Evolutionary conservation across 805 yeast genomes (phyloP).

Genomic region (Candida coquimbonensis): DNA sequence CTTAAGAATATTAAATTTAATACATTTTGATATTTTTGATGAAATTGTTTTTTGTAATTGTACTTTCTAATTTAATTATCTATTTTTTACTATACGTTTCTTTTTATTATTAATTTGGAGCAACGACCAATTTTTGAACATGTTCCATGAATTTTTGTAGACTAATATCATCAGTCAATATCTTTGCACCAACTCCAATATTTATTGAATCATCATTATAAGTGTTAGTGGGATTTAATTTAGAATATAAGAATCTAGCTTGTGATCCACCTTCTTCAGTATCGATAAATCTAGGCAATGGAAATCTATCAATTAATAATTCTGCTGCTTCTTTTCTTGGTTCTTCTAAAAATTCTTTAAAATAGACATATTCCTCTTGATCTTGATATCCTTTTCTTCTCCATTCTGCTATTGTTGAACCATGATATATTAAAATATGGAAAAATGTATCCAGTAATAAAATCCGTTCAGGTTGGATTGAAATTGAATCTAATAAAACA

Average conservation of each 20-base stretch:
- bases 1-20: slow-evolving; percentile 37
- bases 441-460: slow-evolving; percentile 60
- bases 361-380: slow-evolving; percentile 49
- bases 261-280: slow-evolving; percentile 74
- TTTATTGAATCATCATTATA: slow-evolving; percentile 34
- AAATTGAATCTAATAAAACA: slow-evolving; percentile 56
- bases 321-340: slow-evolving; percentile 64
- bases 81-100: background rate
- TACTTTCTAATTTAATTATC: background rate
- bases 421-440: slow-evolving; percentile 62
- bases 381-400: slow-evolving; percentile 58
- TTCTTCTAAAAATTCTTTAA: slow-evolving; percentile 50
- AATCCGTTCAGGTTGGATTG: slow-evolving; percentile 50
- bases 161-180: slow-evolving; percentile 48
- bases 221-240: slow-evolving; percentile 58
- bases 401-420: slow-evolving; percentile 63
- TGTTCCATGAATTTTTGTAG: slow-evolving; percentile 31
- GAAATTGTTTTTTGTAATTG: background rate
- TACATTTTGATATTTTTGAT: background rate
- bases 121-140: slow-evolving; percentile 21
- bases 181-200: slow-evolving; percentile 32
- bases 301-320: slow-evolving; percentile 57
- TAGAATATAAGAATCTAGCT: slow-evolving; percentile 64
- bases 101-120: slow-evolving; percentile 1
- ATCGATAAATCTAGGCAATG: slow-evolving; percentile 65